Evolutionary conservation across 371 early-diverging fungal species (phyloP).

Genomic region (Apophysomyces trapeziformis): DNA sequence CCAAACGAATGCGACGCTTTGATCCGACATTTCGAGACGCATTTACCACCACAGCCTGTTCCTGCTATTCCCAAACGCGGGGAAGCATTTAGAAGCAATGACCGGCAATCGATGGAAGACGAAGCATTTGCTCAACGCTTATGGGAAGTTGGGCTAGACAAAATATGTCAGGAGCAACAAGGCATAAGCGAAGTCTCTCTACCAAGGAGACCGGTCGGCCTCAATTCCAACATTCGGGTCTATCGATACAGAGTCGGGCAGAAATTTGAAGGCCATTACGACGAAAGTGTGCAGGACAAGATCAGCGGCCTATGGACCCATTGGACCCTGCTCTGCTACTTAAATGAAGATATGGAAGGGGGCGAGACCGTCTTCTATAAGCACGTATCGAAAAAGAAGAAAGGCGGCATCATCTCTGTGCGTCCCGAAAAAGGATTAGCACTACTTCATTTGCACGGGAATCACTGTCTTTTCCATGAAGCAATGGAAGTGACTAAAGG

Average conservation of each 20-base stretch:
- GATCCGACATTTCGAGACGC: constrained; percentile 46
- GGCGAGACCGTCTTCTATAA: constrained; percentile 80
- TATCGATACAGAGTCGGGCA: constrained; percentile 69
- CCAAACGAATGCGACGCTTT: constrained; percentile 47
- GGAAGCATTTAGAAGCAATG: constrained; percentile 74
- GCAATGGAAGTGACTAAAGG: constrained; percentile 67
- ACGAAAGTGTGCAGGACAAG: constrained; percentile 67
- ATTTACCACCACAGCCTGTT: constrained; percentile 37
- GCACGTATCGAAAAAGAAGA: constrained; percentile 19
- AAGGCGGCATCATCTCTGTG: constrained; percentile 44
- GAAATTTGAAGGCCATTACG: constrained; percentile 78
- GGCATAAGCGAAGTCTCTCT: constrained; percentile 27
- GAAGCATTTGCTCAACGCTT: constrained; percentile 53
- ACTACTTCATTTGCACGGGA: constrained; percentile 78
- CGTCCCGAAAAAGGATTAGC: constrained; percentile 68
- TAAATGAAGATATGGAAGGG: constrained; percentile 63
- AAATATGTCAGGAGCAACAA: constrained; percentile 3
- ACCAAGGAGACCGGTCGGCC: constrained; percentile 45
- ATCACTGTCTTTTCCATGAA: constrained; percentile 78
- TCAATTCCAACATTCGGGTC: constrained; percentile 73
- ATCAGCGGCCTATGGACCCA: constrained; percentile 47
- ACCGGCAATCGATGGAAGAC: constrained; percentile 63
- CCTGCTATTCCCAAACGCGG: constrained; percentile 57
- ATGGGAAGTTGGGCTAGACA: constrained; percentile 38
- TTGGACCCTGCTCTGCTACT: constrained; percentile 73